Conservation (phyloP, 208 protist species). For the Trypanosoma caninum region DNA sequence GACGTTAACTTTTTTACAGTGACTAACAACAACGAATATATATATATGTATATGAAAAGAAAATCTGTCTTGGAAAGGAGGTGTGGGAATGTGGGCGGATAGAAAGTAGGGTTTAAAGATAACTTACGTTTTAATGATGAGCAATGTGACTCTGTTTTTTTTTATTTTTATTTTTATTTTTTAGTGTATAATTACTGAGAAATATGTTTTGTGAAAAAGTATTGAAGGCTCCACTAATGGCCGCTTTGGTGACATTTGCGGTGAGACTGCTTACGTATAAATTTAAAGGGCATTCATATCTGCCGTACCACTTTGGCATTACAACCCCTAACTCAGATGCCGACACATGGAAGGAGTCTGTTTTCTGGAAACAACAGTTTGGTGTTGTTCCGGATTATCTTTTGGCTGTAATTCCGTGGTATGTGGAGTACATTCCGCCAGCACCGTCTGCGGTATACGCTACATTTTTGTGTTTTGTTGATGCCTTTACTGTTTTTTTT, state of each 20-base stretch:
- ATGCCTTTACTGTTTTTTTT: slow-evolving; percentile 59
- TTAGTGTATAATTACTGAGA: not conserved
- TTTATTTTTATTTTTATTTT: slow-evolving; percentile 11
- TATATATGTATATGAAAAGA: too few relatives aligned
- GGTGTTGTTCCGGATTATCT: slow-evolving; percentile 42
- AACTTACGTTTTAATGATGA: not conserved
- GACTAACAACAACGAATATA: too few relatives aligned
- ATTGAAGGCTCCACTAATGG: slow-evolving; percentile 9
- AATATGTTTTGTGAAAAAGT: slow-evolving; percentile 2
- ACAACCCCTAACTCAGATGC: slow-evolving; percentile 36
- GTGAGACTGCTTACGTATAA: slow-evolving; percentile 19
- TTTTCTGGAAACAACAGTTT: slow-evolving; percentile 52
- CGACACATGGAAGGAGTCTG: slow-evolving; percentile 58
- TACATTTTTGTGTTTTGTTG: slow-evolving; percentile 47
- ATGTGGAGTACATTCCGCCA: slow-evolving; percentile 54
- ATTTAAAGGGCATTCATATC: slow-evolving; percentile 9
- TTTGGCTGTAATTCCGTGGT: slow-evolving; percentile 50
- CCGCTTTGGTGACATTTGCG: slow-evolving; percentile 14
- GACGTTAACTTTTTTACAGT: too few relatives aligned
- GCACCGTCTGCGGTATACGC: slow-evolving; percentile 30
- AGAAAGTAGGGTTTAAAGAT: too few relatives aligned
- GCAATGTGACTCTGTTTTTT: not conserved
- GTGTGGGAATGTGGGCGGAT: too few relatives aligned
- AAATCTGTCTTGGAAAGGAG: too few relatives aligned
- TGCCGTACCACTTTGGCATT: slow-evolving; percentile 36